Conservation (phyloP, 2,329 filamentous ascomycete species). For the Rugonectria rugulosa region DNA sequence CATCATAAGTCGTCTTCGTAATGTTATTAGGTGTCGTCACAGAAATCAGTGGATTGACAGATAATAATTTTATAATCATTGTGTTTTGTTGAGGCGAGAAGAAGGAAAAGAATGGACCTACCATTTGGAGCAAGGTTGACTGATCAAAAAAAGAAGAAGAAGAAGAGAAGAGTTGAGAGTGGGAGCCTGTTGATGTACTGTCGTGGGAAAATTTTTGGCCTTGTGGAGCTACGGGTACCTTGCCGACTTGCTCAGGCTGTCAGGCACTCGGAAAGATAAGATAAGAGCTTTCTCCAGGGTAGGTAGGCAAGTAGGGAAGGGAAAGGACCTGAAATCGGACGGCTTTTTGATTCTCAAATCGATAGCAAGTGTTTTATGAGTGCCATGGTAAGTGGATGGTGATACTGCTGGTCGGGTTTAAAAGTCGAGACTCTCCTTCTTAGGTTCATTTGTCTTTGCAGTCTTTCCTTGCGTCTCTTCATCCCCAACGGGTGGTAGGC, state of each 20-base stretch:
- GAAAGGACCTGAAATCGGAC: too few relatives aligned
- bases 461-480: constrained; percentile 56
- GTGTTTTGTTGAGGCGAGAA: constrained; percentile 19
- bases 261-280: constrained; percentile 11
- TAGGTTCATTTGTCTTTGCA: constrained; percentile 61
- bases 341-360: too few relatives aligned
- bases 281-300: constrained; percentile 23
- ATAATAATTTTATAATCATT: constrained; percentile 63
- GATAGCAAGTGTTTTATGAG: too few relatives aligned
- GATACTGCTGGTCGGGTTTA: constrained; percentile 46
- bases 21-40: constrained; percentile 53
- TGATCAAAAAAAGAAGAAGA: constrained; percentile 30
- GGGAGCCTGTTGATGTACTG: constrained; percentile 28
- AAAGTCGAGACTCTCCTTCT: constrained; percentile 76
- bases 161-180: constrained; percentile 16
- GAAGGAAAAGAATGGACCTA: constrained; percentile 26
- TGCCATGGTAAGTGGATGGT: not conserved
- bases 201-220: constrained; percentile 34
- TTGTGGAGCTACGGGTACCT: constrained; percentile 30
- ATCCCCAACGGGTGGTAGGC: constrained; percentile 84
- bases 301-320: too few relatives aligned
- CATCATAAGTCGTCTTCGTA: constrained; percentile 56
- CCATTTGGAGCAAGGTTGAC: constrained; percentile 26
- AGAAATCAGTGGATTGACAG: constrained; percentile 67
- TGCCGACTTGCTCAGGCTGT: constrained; percentile 6